phyloP scores from a whole-genome alignment of 768 basidiomycete genomes.

The Boletus reticulatus region DNA sequence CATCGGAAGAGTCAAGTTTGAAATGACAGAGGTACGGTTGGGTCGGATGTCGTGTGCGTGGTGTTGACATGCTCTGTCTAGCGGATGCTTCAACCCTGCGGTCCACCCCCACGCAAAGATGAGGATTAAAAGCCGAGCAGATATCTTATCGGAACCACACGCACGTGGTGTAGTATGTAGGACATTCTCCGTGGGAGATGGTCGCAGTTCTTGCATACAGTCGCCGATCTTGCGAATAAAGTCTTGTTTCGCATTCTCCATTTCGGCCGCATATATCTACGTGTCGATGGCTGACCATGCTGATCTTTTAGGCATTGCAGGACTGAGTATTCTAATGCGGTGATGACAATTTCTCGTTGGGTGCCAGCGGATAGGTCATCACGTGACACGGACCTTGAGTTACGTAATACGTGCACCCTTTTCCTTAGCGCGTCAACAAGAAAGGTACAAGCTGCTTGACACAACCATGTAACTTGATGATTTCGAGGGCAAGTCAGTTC shows the following conservation, averaged over 20 bases:
- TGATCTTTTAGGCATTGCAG: too few relatives aligned
- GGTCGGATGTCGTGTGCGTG: constrained; percentile 1
- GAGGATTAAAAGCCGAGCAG: constrained; percentile 49
- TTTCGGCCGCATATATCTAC: background rate
- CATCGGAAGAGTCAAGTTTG: constrained; percentile 86
- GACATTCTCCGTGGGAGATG: background rate
- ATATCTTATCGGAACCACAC: background rate
- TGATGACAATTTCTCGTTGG: too few relatives aligned
- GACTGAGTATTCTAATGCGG: too few relatives aligned
- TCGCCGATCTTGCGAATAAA: background rate
- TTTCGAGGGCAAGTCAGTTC: too few relatives aligned
- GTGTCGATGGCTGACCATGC: background rate
- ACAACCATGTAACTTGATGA: too few relatives aligned
- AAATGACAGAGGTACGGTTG: constrained; percentile 84
- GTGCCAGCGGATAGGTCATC: too few relatives aligned
- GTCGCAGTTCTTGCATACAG: too few relatives aligned
- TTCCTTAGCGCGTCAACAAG: too few relatives aligned
- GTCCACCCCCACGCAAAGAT: constrained; percentile 87
- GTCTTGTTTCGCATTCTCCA: background rate
- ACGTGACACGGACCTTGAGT: too few relatives aligned
- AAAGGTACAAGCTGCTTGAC: too few relatives aligned
- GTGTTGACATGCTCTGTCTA: constrained; percentile 34
- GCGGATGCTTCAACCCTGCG: constrained; percentile 95
- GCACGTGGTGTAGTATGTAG: background rate
- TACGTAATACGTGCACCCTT: too few relatives aligned